phyloP scores from a whole-genome alignment of 176 grass and related monocot genomes.

The Otatea glauca region DNA sequence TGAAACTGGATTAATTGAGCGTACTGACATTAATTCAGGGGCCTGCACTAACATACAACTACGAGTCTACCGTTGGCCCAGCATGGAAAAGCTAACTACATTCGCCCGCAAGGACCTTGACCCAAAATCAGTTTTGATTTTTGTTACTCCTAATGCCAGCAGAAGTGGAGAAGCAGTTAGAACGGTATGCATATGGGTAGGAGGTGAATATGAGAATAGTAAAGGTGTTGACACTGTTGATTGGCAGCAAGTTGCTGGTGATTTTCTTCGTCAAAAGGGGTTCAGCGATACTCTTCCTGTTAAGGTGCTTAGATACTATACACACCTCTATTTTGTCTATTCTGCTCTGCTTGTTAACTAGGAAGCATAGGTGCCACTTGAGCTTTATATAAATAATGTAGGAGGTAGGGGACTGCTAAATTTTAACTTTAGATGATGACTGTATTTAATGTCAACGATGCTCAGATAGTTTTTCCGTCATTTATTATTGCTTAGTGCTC shows the following conservation, averaged over 20 bases:
- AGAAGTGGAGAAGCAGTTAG: conserved; percentile 56
- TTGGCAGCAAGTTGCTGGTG: conserved; percentile 63
- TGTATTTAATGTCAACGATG: neutral
- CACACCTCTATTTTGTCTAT: conserved; percentile 19
- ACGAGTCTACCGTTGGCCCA: conserved; percentile 77
- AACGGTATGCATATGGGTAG: conserved; percentile 72
- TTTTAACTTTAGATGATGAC: neutral
- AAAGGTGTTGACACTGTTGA: conserved; percentile 59
- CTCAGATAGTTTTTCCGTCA: conserved; percentile 19
- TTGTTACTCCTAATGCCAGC: conserved; percentile 62
- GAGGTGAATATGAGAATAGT: conserved; percentile 58
- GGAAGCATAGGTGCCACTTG: neutral
- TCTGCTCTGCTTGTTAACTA: conserved; percentile 12
- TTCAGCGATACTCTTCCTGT: conserved; percentile 64
- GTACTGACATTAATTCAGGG: conserved; percentile 48
- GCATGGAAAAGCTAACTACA: conserved; percentile 71
- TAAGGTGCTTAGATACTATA: conserved; percentile 55
- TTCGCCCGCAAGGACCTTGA: conserved; percentile 72
- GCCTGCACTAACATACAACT: conserved; percentile 21
- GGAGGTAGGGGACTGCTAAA: neutral
- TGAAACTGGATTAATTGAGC: conserved; percentile 41
- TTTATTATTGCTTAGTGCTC: neutral
- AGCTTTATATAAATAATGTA: conserved; percentile 22
- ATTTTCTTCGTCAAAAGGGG: conserved; percentile 70
- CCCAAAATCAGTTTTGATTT: conserved; percentile 79